Conservation (phyloP, 345 rosid species). For the Eucalyptus albens region DNA sequence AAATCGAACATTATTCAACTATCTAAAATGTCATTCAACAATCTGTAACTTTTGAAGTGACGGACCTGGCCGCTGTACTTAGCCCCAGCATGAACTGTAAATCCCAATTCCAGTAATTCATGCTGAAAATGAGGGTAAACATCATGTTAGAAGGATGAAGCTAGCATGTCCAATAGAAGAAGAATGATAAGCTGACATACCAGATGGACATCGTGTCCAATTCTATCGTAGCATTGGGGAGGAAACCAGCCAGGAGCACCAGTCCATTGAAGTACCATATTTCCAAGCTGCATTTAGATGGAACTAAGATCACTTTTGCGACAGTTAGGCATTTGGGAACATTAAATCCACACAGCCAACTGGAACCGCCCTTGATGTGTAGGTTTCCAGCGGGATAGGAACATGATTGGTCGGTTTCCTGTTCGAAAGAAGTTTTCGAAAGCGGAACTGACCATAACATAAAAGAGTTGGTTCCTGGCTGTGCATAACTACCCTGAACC, state of each 20-base stretch:
- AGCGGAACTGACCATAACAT: background rate
- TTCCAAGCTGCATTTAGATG: constrained; percentile 46
- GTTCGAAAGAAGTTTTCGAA: background rate
- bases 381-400: background rate
- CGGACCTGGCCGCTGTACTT: constrained; percentile 60
- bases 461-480: background rate
- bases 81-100: constrained; percentile 77
- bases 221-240: constrained; percentile 54
- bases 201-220: constrained; percentile 78
- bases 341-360: background rate
- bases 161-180: background rate
- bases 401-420: background rate
- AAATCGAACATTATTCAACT: background rate
- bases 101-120: constrained; percentile 81
- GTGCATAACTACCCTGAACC: background rate
- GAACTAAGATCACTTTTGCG: background rate
- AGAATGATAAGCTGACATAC: constrained; percentile 6
- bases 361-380: background rate
- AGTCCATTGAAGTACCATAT: constrained; percentile 91
- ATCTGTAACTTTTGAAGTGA: background rate
- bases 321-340: background rate
- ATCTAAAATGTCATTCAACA: background rate
- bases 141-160: background rate
- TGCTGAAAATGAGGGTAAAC: constrained; percentile 21
- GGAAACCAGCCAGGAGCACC: constrained; percentile 73